Evolutionary conservation across 2,329 filamentous ascomycete species (phyloP).

Genomic region (Colletotrichum neosansevieriae): DNA sequence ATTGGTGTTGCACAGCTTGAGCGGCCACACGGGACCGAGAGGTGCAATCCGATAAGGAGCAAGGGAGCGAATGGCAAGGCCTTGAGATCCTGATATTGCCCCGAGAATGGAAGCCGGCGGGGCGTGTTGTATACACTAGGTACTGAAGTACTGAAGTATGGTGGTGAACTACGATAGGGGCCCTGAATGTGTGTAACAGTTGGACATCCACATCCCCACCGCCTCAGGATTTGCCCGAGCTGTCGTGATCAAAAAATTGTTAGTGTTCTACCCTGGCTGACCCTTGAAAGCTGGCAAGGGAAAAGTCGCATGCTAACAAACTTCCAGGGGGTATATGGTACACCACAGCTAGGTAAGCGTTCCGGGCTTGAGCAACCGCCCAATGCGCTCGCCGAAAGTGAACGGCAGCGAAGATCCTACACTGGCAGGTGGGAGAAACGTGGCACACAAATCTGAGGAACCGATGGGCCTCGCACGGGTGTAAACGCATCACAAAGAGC

Average conservation of each 20-base stretch:
- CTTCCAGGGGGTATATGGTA: too few relatives aligned
- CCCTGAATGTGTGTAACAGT: too few relatives aligned
- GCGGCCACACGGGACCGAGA: background rate
- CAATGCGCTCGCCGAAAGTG: conserved; percentile 12
- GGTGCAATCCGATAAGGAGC: background rate
- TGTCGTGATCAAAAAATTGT: too few relatives aligned
- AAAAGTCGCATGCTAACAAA: too few relatives aligned
- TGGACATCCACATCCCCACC: too few relatives aligned
- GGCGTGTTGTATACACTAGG: background rate
- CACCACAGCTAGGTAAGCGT: background rate
- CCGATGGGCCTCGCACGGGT: conserved; percentile 36
- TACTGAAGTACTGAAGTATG: too few relatives aligned
- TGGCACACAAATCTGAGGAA: conserved; percentile 39
- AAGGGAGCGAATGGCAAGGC: background rate
- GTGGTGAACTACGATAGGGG: background rate
- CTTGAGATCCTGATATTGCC: conserved; percentile 1
- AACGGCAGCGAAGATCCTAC: conserved; percentile 35
- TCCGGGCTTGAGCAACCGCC: conserved; percentile 8
- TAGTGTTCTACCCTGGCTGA: too few relatives aligned
- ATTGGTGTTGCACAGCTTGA: background rate
- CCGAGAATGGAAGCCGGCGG: conserved; percentile 7
- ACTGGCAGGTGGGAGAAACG: conserved; percentile 39
- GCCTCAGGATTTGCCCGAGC: too few relatives aligned
- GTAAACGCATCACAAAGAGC: conserved; percentile 26
- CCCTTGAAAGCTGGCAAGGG: too few relatives aligned